Evolutionary conservation across 192 early-diverging fungal species (phyloP), one percentile per base, ranked within the genome.

Genomic region (Phycomyces nitens): DNA sequence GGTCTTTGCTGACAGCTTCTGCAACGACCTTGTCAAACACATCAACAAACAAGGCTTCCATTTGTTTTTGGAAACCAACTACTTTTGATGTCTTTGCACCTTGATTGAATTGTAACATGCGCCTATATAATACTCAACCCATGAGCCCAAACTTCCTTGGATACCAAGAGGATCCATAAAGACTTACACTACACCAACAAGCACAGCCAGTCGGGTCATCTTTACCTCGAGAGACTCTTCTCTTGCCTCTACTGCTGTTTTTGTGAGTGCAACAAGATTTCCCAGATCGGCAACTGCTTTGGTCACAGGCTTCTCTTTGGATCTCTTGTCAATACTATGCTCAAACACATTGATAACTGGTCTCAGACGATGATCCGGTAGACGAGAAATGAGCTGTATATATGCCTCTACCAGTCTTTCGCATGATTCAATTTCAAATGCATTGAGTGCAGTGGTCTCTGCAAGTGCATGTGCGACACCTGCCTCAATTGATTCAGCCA

Each of bases 101-200:
- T 38, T 66, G 39, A n/a, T 56, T 58, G 10, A 68, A 73, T 50
- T 73, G 71, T 26, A 73, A 23, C 39, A 60, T 66, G 5, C 71
- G 71, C 10, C 70, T 72, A 58, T 38, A 53, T 23, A 40, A 15
- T 16, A 14, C 51, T 6, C 21, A 54, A 29, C 26, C 10, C 39
- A 41, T 40, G 21, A 54, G 43, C n/a, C 27, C 3, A 43, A 12
- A 27, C 11, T 23, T 27, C 26, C 29, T 34, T 34, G 2, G 7
- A 15, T n/a, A 16, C 29, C 21, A 6, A n/a, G 4, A 26, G 8
- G 9, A 16, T 34, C 24, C 39, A 26, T 26, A 44, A 5, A 12
- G n/a, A 65, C 57, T 56, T 66, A 72, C 70, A 68, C 60, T 12
- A 73, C 49, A 14, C 71, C 71, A 11, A 54, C 71, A 43, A 62